Evolutionary conservation across 495 filamentous ascomycete species (phyloP), one percentile per base, ranked within the genome.

Genomic region (Penicillium samsonianum): DNA sequence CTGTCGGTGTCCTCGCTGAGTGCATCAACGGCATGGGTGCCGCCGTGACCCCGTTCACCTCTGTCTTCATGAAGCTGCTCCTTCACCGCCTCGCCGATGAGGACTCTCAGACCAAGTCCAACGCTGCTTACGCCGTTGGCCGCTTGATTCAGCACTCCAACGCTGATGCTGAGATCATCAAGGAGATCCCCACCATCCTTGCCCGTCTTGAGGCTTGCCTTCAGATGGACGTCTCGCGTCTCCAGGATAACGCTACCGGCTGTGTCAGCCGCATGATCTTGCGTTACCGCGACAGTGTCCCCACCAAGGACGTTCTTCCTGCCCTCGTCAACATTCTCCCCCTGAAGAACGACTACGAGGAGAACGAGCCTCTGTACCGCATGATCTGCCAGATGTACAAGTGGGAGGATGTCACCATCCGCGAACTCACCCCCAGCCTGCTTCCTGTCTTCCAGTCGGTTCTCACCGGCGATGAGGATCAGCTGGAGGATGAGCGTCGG

Each of bases 191-290:
- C 43, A 82, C 84, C 43, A 93, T 98, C 64, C 80, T 96, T 42
- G 70, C 73, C 54, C 91, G 91, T 64, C 81, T 98, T 2, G 94
- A 97, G 78, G 86, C 89, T 3, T 81, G 96, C 57, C 81, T 98
- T 2, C 82, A 88, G 57, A 85, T 83, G 63, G 72, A 86, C 58
- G 85, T 88, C 48, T 88, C 90, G 23, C 83, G 92, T 33, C 81
- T 92, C 44, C 84, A 91, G 64, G 95, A 98, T 75, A 98, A 98
- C 65, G 90, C 95, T 33, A 91, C 91, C 5, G 94, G 94, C 35
- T 98, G 95, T 71, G 80, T 98, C 26, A 85, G 83, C 67, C 88
- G 94, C 59, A 92, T 98, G 90, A 96, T 97, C 69, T 82, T 89
- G 67, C 85, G 85, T 55, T 83, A 91, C 67, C 88, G 89, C 11